Evolutionary conservation across 164 flowering plant species (phyloP), one percentile per base, ranked within the genome.

Genomic region (Nelumbo lutea): DNA sequence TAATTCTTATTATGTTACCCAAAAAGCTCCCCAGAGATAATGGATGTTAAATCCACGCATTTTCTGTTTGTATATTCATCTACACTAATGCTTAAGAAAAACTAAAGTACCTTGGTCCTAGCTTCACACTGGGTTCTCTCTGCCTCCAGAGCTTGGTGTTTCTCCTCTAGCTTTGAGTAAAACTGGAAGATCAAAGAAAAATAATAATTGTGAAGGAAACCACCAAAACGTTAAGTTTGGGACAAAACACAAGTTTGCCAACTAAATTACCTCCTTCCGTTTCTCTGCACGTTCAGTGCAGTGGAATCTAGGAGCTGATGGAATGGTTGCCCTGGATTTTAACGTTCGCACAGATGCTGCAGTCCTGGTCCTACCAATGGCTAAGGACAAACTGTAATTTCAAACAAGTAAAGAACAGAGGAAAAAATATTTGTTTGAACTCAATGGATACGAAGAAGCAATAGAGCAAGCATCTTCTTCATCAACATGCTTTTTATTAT

Each of bases 371-470:
- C 96, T 90, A 66, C 56, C 27, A 65, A 73, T 59, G 64, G 85
- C 62, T 85, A 83, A 87, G 89, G 86, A 80, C 8, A 72, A 67
- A 44, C 42, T 14, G 11, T 11, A 74, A 72, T 4, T 53, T 53
- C 14, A 53, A 61, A 64, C 41, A 47, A 41, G 41, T 3, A 51
- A 57, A 5, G 41, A 5, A 2, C 9, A 47, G 2, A 45, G 4
- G 42, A 15, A 62, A 59, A 11, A 14, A 75, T 57, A 43, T 38
- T 40, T 27, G 4, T 4, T 53, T 2, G 57, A 46, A 15, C 4
- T 0, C 57, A 53, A 44, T 86, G 97, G 92, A 90, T 95, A 95
- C 94, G 94, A 92, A 63, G 97, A 94, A 72, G 92, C 79, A 48
- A 85, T 80, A 58, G 99, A 95, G 74, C 81, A 83, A 70, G 72